Conservation (phyloP, 352 stramenopile genomes). For the Phytopythium aichiense region DNA sequence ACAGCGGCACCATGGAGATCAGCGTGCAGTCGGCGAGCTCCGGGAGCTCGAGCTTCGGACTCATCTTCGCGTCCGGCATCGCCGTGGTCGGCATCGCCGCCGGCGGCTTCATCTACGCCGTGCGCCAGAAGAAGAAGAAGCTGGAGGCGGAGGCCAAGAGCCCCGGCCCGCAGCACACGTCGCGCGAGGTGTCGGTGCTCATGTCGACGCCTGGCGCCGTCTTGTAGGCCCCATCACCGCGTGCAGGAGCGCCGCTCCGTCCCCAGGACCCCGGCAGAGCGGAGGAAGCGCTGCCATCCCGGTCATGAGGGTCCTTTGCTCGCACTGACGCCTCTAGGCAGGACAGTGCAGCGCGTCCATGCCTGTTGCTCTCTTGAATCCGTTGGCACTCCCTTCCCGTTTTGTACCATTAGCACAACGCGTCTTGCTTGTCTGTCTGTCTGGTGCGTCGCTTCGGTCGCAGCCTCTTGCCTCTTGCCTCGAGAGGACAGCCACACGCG, state of each 20-base stretch:
- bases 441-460: background rate
- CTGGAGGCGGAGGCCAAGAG: slow-evolving; percentile 41
- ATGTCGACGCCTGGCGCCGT: slow-evolving; percentile 26
- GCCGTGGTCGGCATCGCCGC: slow-evolving; percentile 29
- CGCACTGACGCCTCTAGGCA: background rate
- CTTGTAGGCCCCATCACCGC: slow-evolving; percentile 7
- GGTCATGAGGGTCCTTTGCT: background rate
- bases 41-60: slow-evolving; percentile 21
- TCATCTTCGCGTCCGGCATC: slow-evolving; percentile 32
- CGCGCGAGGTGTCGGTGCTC: slow-evolving; percentile 30
- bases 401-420: background rate
- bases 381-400: background rate
- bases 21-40: slow-evolving; percentile 43
- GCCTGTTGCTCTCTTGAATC: slow-evolving; percentile 4
- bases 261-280: background rate
- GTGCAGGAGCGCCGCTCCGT: background rate
- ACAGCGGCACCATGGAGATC: slow-evolving; percentile 20
- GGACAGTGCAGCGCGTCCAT: background rate
- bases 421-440: background rate
- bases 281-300: background rate
- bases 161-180: slow-evolving; percentile 22
- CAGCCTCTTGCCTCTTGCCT: background rate
- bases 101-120: slow-evolving; percentile 35
- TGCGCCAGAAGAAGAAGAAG: slow-evolving; percentile 51
- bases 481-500: background rate